These are phyloP conservation scores for Trichoderma lentiforme DNA, from an alignment of 2,329 filamentous ascomycete genomes.

Conservation along the genomic window DNA sequence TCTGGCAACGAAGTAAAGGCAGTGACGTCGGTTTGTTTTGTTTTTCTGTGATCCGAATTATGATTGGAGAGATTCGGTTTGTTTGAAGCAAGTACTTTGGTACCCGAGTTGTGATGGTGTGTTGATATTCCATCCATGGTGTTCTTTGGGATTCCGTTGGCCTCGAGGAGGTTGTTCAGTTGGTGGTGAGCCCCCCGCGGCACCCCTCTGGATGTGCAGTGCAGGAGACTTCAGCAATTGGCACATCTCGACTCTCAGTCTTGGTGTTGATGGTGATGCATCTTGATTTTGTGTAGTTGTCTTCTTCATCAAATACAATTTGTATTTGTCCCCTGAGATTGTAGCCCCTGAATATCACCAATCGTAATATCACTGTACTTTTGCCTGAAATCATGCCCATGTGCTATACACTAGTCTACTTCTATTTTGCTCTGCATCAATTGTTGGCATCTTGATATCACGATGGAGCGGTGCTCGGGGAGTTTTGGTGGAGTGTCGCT, in stretches of 20 bases:
- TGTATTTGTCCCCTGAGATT: background rate
- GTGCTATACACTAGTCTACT: background rate
- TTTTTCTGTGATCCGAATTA: background rate
- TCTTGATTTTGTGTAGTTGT: background rate
- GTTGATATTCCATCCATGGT: background rate
- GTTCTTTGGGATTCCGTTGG: background rate
- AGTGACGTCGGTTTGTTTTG: slow-evolving; percentile 1
- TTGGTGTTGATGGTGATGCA: background rate
- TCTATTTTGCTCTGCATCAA: background rate
- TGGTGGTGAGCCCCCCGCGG: background rate
- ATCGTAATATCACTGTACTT: background rate
- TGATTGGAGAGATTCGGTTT: slow-evolving; percentile 4
- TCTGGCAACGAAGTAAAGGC: background rate
- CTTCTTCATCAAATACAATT: background rate
- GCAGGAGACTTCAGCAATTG: too few relatives aligned
- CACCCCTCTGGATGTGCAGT: background rate
- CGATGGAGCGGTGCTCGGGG: background rate
- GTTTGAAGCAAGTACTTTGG: background rate
- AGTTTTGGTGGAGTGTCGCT: background rate
- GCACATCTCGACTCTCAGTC: background rate
- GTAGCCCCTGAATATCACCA: background rate
- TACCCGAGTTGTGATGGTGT: background rate
- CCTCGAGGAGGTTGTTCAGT: background rate
- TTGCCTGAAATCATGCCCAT: too few relatives aligned
- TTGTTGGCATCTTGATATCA: background rate